Evolutionary conservation across 495 filamentous ascomycete genomes (phyloP).

Genomic region (Podospora anserina): DNA sequence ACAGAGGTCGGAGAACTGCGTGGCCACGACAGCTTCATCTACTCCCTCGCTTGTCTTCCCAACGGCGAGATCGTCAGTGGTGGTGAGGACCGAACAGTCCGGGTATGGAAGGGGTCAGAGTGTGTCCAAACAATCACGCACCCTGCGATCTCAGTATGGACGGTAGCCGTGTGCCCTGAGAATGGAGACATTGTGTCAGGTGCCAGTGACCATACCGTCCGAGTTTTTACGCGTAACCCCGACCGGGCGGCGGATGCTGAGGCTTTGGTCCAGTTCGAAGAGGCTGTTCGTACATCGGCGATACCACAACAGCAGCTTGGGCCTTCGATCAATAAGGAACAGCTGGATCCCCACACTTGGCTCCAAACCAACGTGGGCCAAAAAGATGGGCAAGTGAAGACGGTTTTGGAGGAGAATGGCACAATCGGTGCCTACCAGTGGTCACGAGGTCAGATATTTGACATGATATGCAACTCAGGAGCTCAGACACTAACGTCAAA

Average conservation of each 20-base stretch:
- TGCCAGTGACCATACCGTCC: constrained; percentile 81
- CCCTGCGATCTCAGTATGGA: constrained; percentile 95
- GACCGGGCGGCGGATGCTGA: constrained; percentile 65
- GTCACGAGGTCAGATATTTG: constrained; percentile 50
- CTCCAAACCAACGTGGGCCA: constrained; percentile 73
- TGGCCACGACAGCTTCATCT: constrained; percentile 95
- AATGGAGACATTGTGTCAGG: constrained; percentile 91
- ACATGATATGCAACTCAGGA: neutral
- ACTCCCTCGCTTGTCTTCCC: constrained; percentile 73
- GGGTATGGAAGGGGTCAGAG: constrained; percentile 76
- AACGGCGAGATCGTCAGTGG: constrained; percentile 86
- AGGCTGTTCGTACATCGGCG: constrained; percentile 72
- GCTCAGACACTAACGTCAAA: constrained; percentile 18
- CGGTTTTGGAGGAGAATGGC: constrained; percentile 78
- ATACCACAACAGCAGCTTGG: constrained; percentile 79
- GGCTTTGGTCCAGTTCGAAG: constrained; percentile 65
- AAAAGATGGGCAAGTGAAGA: constrained; percentile 90
- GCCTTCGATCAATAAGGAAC: constrained; percentile 77
- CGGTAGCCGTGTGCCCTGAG: constrained; percentile 71
- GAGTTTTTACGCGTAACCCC: constrained; percentile 74
- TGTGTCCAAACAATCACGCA: constrained; percentile 97
- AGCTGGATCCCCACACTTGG: constrained; percentile 82
- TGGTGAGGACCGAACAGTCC: constrained; percentile 87
- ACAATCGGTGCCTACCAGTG: constrained; percentile 78
- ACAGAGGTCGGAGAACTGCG: constrained; percentile 66